Evolutionary conservation across 2,329 filamentous ascomycete genomes (phyloP), one percentile per base, ranked within the genome.

Genomic region (Fusarium nanum): DNA sequence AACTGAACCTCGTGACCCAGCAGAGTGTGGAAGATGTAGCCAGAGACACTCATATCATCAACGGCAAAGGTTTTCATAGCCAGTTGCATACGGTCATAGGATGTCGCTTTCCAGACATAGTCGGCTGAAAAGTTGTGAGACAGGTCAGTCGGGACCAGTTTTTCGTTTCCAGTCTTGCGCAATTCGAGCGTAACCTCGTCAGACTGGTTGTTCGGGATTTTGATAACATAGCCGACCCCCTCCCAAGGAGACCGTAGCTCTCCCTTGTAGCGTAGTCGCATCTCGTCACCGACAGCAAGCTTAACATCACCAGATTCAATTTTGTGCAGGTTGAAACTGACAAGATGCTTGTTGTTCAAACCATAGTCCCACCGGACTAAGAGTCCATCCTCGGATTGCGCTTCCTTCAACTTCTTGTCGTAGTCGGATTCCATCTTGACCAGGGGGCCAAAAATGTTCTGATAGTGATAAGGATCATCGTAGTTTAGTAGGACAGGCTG

Each of bases 381-480:
- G 42, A 99, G 83, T n/a, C 93, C 93, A 81, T 99, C 96, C 81
- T 99, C 96, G 3, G 94, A 97, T 79, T 99, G 96, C 1, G 95
- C 94, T 80, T 99, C 96, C 83, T 99, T 99, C 75, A 99, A 87
- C 82, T 99, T 98, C 81, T 97, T 95, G 81, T 99, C 96, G 78
- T 99, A 99, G 81, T 99, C 96, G 45, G 96, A 97, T 80, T 99
- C 96, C 81, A 99, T 99, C 84, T 98, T 99, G 76, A 99, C 97
- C 16, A 99, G 86, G 1, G 96, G 96, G 0, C 96, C 96, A 79
- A 99, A 99, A 34, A 98, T 96, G 77, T 98, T 99, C 81, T 99
- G 96, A 76, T 99, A 99, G 77, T 99, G 95, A 79, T 94, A 99
- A 1, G 96, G 94, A 80, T 99, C 96, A 62, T 98, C 96, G 78